phyloP scores from a whole-genome alignment of 495 filamentous ascomycete genomes.

The Aspergillus leporis region DNA sequence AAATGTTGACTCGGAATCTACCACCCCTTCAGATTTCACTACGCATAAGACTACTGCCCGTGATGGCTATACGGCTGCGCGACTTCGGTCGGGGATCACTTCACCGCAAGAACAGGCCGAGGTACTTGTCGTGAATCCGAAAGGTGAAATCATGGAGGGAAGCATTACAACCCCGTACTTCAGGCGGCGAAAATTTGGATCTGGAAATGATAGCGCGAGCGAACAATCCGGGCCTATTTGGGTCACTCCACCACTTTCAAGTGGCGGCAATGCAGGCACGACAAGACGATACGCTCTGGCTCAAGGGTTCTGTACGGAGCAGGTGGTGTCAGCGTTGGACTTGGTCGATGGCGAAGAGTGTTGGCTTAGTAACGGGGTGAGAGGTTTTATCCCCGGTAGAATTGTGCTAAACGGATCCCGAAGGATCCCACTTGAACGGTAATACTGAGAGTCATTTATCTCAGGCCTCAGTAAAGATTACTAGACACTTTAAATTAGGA shows the following conservation, averaged over 20 bases:
- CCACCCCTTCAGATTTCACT: conserved; percentile 61
- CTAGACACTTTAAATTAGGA: not conserved
- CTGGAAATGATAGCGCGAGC: not conserved
- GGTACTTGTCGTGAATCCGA: conserved; percentile 69
- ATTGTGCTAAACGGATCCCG: conserved; percentile 30
- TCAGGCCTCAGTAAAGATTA: not conserved
- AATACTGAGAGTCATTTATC: not conserved
- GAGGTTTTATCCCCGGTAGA: conserved; percentile 64
- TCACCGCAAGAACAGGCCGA: conserved; percentile 57
- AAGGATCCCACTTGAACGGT: conserved; percentile 17
- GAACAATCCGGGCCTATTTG: conserved; percentile 22
- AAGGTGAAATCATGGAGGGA: conserved; percentile 80
- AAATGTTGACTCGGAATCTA: conserved; percentile 55
- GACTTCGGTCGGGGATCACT: conserved; percentile 55
- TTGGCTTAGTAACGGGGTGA: conserved; percentile 84
- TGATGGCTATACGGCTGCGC: conserved; percentile 63
- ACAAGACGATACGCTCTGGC: conserved; percentile 78
- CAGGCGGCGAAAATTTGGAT: conserved; percentile 43
- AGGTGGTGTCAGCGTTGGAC: conserved; percentile 50
- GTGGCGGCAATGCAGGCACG: conserved; percentile 81
- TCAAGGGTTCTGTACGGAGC: conserved; percentile 63
- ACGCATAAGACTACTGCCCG: conserved; percentile 75
- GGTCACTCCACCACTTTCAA: conserved; percentile 45
- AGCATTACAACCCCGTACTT: conserved; percentile 82
- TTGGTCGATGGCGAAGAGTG: conserved; percentile 73